Evolutionary conservation across 345 rosid species (phyloP), one percentile per base, ranked within the genome.

Genomic region (Hibiscus syriacus): DNA sequence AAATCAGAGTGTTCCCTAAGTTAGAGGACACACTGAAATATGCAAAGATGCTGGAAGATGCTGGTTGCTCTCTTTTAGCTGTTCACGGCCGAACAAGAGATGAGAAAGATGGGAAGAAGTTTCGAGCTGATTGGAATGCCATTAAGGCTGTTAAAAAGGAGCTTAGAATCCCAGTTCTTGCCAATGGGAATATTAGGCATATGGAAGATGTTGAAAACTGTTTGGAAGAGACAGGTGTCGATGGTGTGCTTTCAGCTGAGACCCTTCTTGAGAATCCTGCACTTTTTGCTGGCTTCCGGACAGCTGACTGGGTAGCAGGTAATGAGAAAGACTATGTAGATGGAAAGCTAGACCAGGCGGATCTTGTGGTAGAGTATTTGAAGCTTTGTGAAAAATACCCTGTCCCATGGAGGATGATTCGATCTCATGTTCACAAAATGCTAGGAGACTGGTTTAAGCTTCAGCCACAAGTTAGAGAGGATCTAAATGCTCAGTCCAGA

Each of bases 241-340:
- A 91, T 55, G 99, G 99, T 36, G 95, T 94, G 72, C 95, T 91
- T 72, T 94, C 99, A 0, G 99, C 98, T 0, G 98, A 94, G 80
- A 62, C 98, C 63, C 95, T 94, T 10, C 99, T 94, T 32, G 97
- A 86, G 80, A 94, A 91, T 67, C 99, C 98, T 8, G 93, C 98
- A 0, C 84, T 89, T 2, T 94, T 91, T 81, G 87, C 90, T 19
- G 97, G 98, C 58, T 94, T 74, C 67, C 86, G 78, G 64, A 87
- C 90, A 1, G 75, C 88, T 34, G 92, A 94, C 67, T 89, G 96
- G 87, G 74, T 70, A 2, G 76, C 7, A 12, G 81, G 62, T 13
- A 67, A 60, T 23, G 88, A 85, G 72, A 80, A 77, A 43, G 75
- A 76, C 64, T 55, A 32, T 64, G 64, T 67, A 68, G 88, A 81